Percentiles rank a stretch among this genome's conserved stretches.
Evolutionary conservation across 305 asterid genomes (phyloP).

Genomic region (Striga hermonthica): DNA sequence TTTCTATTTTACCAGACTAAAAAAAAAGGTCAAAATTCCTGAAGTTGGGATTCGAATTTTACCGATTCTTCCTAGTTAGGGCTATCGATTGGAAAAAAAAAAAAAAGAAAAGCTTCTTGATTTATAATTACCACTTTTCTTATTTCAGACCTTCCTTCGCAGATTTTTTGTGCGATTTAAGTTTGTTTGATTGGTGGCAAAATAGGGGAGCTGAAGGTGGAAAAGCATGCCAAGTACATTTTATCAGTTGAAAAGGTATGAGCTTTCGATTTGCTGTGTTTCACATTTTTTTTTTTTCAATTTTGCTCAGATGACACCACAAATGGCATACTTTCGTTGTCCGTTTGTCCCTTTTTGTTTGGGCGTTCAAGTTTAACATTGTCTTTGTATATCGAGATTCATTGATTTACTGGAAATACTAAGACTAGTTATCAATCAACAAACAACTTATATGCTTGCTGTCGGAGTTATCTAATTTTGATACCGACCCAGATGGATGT

Average conservation of each 20-base stretch:
- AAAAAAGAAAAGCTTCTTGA: too few relatives aligned
- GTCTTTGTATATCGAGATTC: background rate
- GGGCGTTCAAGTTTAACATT: background rate
- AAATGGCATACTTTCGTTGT: background rate
- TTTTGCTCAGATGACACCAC: background rate
- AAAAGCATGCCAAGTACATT: constrained; percentile 37
- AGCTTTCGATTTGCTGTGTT: background rate
- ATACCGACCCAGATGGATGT: too few relatives aligned
- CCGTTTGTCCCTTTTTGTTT: background rate
- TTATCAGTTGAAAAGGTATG: constrained; percentile 36
- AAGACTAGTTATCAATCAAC: background rate
- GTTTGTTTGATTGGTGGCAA: constrained; percentile 16
- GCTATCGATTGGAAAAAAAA: too few relatives aligned
- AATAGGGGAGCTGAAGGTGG: constrained; percentile 37
- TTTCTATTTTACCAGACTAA: too few relatives aligned
- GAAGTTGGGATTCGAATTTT: too few relatives aligned
- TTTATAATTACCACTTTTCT: too few relatives aligned
- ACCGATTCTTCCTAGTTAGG: too few relatives aligned
- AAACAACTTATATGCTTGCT: background rate
- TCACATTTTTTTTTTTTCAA: background rate
- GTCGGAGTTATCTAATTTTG: background rate
- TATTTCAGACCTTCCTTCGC: too few relatives aligned
- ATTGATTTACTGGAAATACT: background rate
- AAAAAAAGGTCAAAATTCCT: too few relatives aligned
- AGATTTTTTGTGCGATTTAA: too few relatives aligned